Evolutionary conservation across 208 protist genomes (phyloP), one percentile per base, ranked within the genome.

Genomic region (Trypanosoma vivax): DNA sequence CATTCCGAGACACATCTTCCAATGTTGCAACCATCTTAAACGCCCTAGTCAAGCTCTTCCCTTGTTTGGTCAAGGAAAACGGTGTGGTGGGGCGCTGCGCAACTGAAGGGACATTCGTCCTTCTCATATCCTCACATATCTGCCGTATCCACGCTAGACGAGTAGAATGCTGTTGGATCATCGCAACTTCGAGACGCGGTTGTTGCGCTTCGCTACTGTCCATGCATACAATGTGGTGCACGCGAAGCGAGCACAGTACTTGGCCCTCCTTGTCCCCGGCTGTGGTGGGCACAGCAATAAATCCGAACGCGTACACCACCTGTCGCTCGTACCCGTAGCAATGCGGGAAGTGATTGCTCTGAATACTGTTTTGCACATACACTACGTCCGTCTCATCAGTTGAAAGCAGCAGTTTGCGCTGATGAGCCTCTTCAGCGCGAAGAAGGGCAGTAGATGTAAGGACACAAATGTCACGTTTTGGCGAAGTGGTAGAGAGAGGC

Each of bases 271-370:
- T 6, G 39, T 19, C 9, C n/a, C 39, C 6, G 39, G 6, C 10
- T 6, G 34, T 34, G 7, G 28, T 21, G 6, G 39, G 39, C 6
- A 37, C 52, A 24, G 52, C 50, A 51, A 68, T 38, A 37, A 46
- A 68, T 13, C 61, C 51, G 33, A 68, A 55, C 6, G 50, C 50
- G 28, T 66, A 60, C 25, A 66, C 60, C 5, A 50, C 6, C 30
- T 63, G 48, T 19, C 57, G 47, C 14, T 63, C 57, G 28, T 55
- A 63, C 18, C 47, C 57, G 6, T 48, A 29, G n/a, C 47, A 49
- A 29, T 6, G 28, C 18, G 57, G 57, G 4, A 18, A 29, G 13
- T 49, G 14, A 33, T 31, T 55, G 19, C 30, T 41, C 16, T 63
- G 47, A 23, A 50, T 39, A 14, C 45, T 30, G 34, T 63, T 63